phyloP scores from a whole-genome alignment of 139 green algal genomes.

The Coccomyxa sp. region DNA sequence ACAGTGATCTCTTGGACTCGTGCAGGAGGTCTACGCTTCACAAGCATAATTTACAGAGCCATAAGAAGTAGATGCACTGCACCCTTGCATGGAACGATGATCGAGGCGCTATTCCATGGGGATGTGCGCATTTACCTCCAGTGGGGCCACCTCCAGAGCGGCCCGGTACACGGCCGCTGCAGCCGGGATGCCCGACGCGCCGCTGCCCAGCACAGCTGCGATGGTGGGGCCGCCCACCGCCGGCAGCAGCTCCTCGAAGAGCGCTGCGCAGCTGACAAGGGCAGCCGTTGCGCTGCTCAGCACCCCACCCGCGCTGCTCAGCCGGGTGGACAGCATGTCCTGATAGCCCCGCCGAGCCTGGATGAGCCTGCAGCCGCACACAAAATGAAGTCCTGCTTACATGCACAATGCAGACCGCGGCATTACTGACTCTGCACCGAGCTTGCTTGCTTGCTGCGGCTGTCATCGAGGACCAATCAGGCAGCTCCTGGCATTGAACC shows the following conservation, averaged over 20 bases:
- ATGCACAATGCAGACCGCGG: background rate
- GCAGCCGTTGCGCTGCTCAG: slow-evolving; percentile 20
- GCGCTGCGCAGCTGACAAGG: slow-evolving; percentile 33
- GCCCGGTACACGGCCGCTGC: slow-evolving; percentile 43
- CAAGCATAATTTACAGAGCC: too few species aligned
- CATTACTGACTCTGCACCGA: background rate
- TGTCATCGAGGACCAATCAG: background rate
- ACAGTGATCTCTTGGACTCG: too few species aligned
- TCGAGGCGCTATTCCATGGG: too few species aligned
- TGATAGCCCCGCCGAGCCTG: slow-evolving; percentile 25
- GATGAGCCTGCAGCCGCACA: slow-evolving; percentile 1
- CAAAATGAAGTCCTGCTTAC: background rate
- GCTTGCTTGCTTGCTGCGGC: background rate
- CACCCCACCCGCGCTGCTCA: slow-evolving; percentile 2
- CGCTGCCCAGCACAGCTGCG: background rate
- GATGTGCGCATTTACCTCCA: background rate
- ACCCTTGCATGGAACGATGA: too few species aligned
- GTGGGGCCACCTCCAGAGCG: slow-evolving; percentile 24
- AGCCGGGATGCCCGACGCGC: background rate
- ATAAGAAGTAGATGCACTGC: too few species aligned
- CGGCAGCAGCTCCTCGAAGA: slow-evolving; percentile 38
- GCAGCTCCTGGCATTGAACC: background rate
- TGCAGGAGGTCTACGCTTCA: too few species aligned
- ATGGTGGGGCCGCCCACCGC: background rate
- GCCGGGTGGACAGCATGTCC: slow-evolving; percentile 5